These are phyloP conservation scores for Fusarium neocosmosporiellum DNA, from an alignment of 2,329 filamentous ascomycete genomes.

Conservation along the genomic window DNA sequence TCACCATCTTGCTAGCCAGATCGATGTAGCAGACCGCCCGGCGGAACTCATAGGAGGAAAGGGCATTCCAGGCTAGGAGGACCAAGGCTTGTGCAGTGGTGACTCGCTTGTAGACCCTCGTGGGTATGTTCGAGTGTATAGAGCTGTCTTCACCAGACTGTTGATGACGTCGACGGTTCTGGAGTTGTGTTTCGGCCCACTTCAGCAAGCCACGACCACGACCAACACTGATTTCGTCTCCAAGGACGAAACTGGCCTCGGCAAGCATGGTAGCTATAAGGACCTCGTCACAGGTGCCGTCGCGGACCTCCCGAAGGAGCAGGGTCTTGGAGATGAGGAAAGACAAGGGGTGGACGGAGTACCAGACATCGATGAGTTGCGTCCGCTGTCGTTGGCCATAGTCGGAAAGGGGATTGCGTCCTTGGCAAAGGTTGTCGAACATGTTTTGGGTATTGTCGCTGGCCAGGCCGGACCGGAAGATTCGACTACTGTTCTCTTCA, in stretches of 20 bases:
- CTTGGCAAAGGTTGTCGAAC: constrained; percentile 43
- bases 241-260: constrained; percentile 51
- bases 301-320: constrained; percentile 51
- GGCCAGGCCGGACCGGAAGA: constrained; percentile 44
- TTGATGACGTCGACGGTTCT: constrained; percentile 38
- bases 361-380: constrained; percentile 56
- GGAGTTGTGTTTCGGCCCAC: constrained; percentile 50
- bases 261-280: constrained; percentile 54
- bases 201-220: constrained; percentile 48
- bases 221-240: constrained; percentile 41
- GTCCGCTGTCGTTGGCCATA: constrained; percentile 48
- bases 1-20: constrained; percentile 47
- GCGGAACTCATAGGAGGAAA: constrained; percentile 47
- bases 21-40: constrained; percentile 51
- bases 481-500: constrained; percentile 41
- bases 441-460: constrained; percentile 45
- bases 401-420: constrained; percentile 43
- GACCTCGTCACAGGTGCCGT: constrained; percentile 53
- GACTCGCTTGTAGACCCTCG: constrained; percentile 48
- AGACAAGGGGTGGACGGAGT: constrained; percentile 53
- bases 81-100: constrained; percentile 49
- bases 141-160: constrained; percentile 34
- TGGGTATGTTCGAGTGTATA: constrained; percentile 44
- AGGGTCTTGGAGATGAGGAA: constrained; percentile 55
- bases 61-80: constrained; percentile 52